Percentiles rank a stretch among this genome's conserved stretches.
Conservation (phyloP, 2,329 filamentous ascomycete genomes). For the Ophiostoma populinum region DNA sequence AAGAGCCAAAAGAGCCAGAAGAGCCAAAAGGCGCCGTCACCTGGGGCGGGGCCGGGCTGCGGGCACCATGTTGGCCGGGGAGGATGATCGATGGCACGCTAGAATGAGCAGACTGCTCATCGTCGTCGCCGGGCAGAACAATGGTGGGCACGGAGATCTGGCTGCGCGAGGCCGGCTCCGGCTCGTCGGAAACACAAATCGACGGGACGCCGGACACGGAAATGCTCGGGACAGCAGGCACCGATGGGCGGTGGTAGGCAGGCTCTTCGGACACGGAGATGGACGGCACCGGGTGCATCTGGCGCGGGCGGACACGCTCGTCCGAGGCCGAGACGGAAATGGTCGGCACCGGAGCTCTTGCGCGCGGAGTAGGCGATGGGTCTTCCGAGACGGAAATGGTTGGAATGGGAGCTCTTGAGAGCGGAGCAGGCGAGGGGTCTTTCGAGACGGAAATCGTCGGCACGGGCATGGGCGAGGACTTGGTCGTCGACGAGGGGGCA, state of each 20-base stretch:
- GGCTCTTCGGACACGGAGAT: neutral
- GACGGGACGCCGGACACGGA: neutral
- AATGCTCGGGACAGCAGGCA: neutral
- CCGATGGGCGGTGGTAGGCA: neutral
- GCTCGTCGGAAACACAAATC: neutral
- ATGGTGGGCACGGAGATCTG: conserved; percentile 25
- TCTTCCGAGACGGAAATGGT: conserved; percentile 19
- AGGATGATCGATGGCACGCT: neutral
- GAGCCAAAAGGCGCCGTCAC: conserved; percentile 23
- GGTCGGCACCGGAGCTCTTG: conserved; percentile 20
- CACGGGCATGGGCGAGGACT: conserved; percentile 1
- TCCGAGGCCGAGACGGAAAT: conserved; percentile 15
- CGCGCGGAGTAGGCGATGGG: conserved; percentile 16
- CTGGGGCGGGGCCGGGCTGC: conserved; percentile 10
- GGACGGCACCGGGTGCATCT: neutral
- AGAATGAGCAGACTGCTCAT: neutral
- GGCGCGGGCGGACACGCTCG: neutral
- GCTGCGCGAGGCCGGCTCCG: conserved; percentile 11
- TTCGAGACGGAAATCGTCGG: conserved; percentile 3
- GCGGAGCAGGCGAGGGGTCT: neutral
- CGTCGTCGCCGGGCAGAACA: conserved; percentile 19
- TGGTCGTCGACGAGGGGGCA: too few species aligned
- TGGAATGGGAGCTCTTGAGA: conserved; percentile 16
- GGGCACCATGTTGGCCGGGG: conserved; percentile 7
- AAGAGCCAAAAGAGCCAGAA: neutral